These are phyloP conservation scores for Tubosaeta sp. DNA, from an alignment of 768 basidiomycete species.

Conservation along the genomic window DNA sequence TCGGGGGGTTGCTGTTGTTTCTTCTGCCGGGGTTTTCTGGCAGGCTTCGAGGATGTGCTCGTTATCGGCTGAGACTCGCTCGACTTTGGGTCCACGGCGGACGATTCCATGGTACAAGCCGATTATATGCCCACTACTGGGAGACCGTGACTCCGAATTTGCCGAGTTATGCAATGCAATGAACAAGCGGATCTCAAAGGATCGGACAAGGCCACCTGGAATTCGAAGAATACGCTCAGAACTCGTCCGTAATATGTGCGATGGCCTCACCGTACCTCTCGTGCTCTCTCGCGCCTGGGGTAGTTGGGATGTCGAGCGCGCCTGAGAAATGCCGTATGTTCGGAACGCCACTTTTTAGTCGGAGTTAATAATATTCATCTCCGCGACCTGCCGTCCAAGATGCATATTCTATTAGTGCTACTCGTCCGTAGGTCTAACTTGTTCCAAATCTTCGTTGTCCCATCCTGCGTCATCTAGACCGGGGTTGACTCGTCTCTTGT, in stretches of 20 bases:
- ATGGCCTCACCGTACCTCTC: conserved; percentile 17
- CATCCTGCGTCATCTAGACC: conserved; percentile 39
- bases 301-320: conserved; percentile 11
- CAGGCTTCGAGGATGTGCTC: conserved; percentile 31
- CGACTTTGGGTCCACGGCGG: conserved; percentile 44
- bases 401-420: conserved; percentile 1
- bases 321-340: conserved; percentile 28
- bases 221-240: conserved; percentile 8
- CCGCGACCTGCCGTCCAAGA: conserved; percentile 8
- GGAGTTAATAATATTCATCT: conserved; percentile 22
- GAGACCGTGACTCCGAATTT: conserved; percentile 28
- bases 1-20: conserved; percentile 32
- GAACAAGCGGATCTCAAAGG: conserved; percentile 6
- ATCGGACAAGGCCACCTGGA: conserved; percentile 9
- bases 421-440: conserved; percentile 10
- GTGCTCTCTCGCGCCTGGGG: conserved; percentile 10
- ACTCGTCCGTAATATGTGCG: conserved; percentile 3
- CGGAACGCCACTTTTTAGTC: conserved; percentile 18
- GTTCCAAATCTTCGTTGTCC: conserved; percentile 23
- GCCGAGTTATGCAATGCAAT: conserved; percentile 25
- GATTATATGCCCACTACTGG: conserved; percentile 16
- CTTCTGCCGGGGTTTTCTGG: conserved; percentile 55
- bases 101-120: conserved; percentile 41
- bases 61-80: conserved; percentile 40
- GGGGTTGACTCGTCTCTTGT: conserved; percentile 73